Evolutionary conservation across 2,329 filamentous ascomycete species (phyloP), one percentile per base, ranked within the genome.

Genomic region (Penicillium sp.): DNA sequence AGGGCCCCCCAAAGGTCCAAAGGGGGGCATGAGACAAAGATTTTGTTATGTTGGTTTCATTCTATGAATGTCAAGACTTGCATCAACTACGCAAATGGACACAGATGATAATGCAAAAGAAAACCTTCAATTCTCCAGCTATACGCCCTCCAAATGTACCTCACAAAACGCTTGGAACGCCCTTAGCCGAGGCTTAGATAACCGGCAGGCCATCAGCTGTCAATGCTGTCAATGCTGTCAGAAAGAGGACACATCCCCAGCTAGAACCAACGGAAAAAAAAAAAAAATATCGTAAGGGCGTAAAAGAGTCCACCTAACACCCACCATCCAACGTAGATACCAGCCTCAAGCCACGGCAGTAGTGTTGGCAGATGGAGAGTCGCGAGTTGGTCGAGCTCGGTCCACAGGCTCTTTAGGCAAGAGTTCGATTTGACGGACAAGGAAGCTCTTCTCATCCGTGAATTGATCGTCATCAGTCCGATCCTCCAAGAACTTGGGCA

Each of bases 381-480:
- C 62, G 38, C 66, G 66, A 23, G 61, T 52, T 27, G 67, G 58
- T 23, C 68, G 65, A 42, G 61, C 51, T 27, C 67, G 71, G 36
- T 76, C 73, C 39, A 76, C 65, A 26, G 74, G 74, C 51, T 76
- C 74, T 45, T 69, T 69, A 23, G 76, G 74, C 36, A 78, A 60
- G 58, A 73, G 67, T 56, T 84, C 81, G 67, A 99, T 97, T 74
- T 97, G 92, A 74, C 95, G 93, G 67, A 99, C 92, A 67, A 99
- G 78, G 70, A 97, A 99, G 65, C 94, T 93, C 70, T 96, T 90
- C 80, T 99, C 94, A 69, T 99, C 94, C 62, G 92, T 94, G 72
- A 99, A 99, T 74, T 99, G 94, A 74, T 97, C 94, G 69, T 99
- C 94, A 63, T 99, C 94, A 30, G 90, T 97, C 51, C 94, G 84